A percentile compares a stretch with the other conserved stretches of the same genome.
These are phyloP conservation scores for Cruciata laevipes DNA, from an alignment of 257 asterid species.

Conservation along the genomic window DNA sequence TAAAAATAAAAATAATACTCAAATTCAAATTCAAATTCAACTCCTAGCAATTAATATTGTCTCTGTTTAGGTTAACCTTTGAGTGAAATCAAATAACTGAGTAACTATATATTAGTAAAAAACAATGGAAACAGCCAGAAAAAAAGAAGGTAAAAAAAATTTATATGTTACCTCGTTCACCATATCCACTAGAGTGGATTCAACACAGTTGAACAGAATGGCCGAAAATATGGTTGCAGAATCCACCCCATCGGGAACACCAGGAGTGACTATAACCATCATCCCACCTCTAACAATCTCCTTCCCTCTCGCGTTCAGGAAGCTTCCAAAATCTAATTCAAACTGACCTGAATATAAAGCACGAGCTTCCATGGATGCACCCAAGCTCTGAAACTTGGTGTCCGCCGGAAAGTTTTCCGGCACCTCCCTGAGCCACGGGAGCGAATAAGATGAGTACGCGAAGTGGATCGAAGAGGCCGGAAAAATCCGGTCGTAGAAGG, in stretches of 20 bases:
- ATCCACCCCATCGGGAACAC: conserved; percentile 2
- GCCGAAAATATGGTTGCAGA: conserved; percentile 1
- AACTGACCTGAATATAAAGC: conserved; percentile 26
- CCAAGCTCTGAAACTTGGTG: conserved; percentile 19
- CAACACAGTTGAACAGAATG: conserved; percentile 7
- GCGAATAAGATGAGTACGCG: conserved; percentile 19
- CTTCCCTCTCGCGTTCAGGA: conserved; percentile 28
- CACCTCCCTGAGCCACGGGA: conserved; percentile 17
- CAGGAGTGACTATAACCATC: conserved; percentile 17
- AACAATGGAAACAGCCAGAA: no score
- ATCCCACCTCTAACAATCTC: conserved; percentile 33
- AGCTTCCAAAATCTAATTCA: conserved; percentile 21
- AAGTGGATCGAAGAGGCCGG: conserved; percentile 22
- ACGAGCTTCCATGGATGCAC: conserved; percentile 13
- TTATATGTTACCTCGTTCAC: conserved; percentile 32
- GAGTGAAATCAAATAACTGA: no score
- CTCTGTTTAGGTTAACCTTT: no score
- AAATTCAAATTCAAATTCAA: no score
- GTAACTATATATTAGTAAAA: no score
- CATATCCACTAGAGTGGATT: conserved; percentile 33
- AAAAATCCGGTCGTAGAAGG: conserved; percentile 25
- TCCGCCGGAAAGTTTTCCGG: conserved; percentile 17
- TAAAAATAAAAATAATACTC: no score
- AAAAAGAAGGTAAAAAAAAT: no score
- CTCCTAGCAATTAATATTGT: no score